Evolutionary conservation across 257 asterid species (phyloP), one percentile per base, ranked within the genome.

Genomic region (Przewalskia tangutica): DNA sequence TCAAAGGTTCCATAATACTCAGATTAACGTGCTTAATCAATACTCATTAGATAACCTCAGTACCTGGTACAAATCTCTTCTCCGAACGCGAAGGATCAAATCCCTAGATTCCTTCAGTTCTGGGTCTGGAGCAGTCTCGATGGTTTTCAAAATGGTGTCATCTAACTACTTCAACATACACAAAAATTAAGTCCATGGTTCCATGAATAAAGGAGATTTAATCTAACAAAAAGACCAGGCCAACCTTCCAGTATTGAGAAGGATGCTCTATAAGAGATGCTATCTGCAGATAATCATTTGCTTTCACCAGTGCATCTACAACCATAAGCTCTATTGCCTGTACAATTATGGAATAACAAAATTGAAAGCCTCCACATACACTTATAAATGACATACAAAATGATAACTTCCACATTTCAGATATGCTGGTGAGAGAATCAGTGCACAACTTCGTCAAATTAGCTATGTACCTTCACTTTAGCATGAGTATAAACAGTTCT

Each of bases 271-370:
- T 89, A 87, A 89, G 81, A 84, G 98, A 95, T 87, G 98, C 81
- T 80, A 95, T 93, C 56, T 90, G 83, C 77, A 94, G 86, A 86
- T 88, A 91, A 84, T 71, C 86, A 63, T 95, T 92, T 67, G 99
- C 99, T 63, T 92, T 89, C 88, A 94, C 90, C 36, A 95, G 86
- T 63, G 99, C 99, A 84, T 95, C 99, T 42, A 87, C 94, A 82
- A 95, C 85, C 99, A 95, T 95, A 42, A 93, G 89, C 60, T 95
- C 99, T 79, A 94, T 81, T 73, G 99, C 99, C 99, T 95, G 89
- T 53, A 85, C 82, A 79, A 38, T 51, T 7, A 44, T 62, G 79
- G 71, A 59, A 50, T 14, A 68, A 50, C 79, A 76, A 20, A 27
- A 62, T 68, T 44, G n/a, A 59, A 65, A 7, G 38, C 54, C 56